A percentile compares a stretch with the other conserved stretches of the same genome.
phyloP scores from a whole-genome alignment of 495 filamentous ascomycete genomes.

The Aspergillus mulundensis region DNA sequence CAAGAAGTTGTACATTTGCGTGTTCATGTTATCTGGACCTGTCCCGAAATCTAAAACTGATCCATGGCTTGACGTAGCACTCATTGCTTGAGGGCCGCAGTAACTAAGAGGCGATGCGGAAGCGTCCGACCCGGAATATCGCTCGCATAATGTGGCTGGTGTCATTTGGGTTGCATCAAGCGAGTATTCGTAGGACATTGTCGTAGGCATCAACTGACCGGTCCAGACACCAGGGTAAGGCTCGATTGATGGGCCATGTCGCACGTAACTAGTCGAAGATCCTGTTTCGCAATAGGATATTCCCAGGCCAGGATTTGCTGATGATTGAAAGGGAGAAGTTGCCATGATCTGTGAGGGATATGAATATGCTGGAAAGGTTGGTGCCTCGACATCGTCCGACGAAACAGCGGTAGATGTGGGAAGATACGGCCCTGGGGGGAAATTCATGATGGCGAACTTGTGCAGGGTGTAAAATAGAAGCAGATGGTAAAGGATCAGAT shows the following conservation, averaged over 20 bases:
- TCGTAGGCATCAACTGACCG: slow-evolving; percentile 17
- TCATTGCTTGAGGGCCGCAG: slow-evolving; percentile 24
- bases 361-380: slow-evolving; percentile 18
- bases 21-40: slow-evolving; percentile 9
- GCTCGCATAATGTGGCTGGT: slow-evolving; percentile 17
- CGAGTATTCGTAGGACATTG: slow-evolving; percentile 15
- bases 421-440: slow-evolving; percentile 11
- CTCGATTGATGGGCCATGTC: slow-evolving; percentile 9
- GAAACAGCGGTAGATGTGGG: slow-evolving; percentile 7
- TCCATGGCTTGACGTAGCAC: slow-evolving; percentile 25
- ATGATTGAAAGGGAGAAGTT: slow-evolving; percentile 14
- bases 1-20: slow-evolving; percentile 21
- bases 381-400: slow-evolving; percentile 11
- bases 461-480: neutral
- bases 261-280: slow-evolving; percentile 10
- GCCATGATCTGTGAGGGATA: slow-evolving; percentile 18
- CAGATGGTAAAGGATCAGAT: neutral
- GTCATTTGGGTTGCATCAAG: slow-evolving; percentile 21
- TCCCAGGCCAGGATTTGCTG: slow-evolving; percentile 25
- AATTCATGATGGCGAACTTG: slow-evolving; percentile 9
- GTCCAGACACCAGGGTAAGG: slow-evolving; percentile 18
- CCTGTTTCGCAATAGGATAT: slow-evolving; percentile 30
- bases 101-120: slow-evolving; percentile 24
- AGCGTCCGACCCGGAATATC: slow-evolving; percentile 17
- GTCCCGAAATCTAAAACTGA: slow-evolving; percentile 16